Percentiles rank a stretch among this genome's conserved stretches.
Evolutionary conservation across 179 eudicot genomes (phyloP).

Genomic region (Spergularia azorica): DNA sequence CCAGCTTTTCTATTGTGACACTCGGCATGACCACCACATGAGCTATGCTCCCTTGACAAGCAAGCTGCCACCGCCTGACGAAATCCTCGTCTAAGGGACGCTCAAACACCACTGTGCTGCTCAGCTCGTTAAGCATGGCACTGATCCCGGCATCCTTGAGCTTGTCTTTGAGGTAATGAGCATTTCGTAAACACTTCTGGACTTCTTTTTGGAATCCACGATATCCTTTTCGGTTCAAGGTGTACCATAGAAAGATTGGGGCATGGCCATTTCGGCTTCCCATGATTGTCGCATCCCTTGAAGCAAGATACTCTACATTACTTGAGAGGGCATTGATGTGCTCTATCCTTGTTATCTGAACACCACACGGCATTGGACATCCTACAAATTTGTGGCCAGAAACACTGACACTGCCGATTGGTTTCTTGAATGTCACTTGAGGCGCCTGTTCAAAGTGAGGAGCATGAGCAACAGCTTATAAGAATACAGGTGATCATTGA

Average conservation of each 20-base stretch:
- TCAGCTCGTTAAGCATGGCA: conserved; percentile 21
- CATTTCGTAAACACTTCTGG: conserved; percentile 19
- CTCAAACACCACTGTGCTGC: conserved; percentile 20
- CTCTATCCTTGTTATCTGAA: conserved; percentile 19
- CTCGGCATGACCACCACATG: conserved; percentile 25
- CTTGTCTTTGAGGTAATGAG: conserved; percentile 18
- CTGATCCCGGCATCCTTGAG: conserved; percentile 17
- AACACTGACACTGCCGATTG: conserved; percentile 21
- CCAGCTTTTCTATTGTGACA: conserved; percentile 20
- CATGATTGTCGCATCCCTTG: conserved; percentile 23
- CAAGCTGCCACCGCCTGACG: conserved; percentile 20
- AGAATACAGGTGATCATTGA: not conserved
- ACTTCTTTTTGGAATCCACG: conserved; percentile 21
- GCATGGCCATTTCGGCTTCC: conserved; percentile 22
- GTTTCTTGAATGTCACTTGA: conserved; percentile 24
- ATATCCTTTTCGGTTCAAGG: conserved; percentile 24
- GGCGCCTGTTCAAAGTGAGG: conserved; percentile 16
- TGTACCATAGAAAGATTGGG: conserved; percentile 25
- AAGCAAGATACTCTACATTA: conserved; percentile 18
- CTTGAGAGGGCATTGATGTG: conserved; percentile 22
- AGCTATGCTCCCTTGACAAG: conserved; percentile 22
- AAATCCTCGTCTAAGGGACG: conserved; percentile 21
- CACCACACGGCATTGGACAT: conserved; percentile 24
- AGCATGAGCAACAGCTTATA: conserved; percentile 8
- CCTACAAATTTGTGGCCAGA: conserved; percentile 25